phyloP scores from a whole-genome alignment of 2,329 filamentous ascomycete genomes.

The Aspergillus versicolor region DNA sequence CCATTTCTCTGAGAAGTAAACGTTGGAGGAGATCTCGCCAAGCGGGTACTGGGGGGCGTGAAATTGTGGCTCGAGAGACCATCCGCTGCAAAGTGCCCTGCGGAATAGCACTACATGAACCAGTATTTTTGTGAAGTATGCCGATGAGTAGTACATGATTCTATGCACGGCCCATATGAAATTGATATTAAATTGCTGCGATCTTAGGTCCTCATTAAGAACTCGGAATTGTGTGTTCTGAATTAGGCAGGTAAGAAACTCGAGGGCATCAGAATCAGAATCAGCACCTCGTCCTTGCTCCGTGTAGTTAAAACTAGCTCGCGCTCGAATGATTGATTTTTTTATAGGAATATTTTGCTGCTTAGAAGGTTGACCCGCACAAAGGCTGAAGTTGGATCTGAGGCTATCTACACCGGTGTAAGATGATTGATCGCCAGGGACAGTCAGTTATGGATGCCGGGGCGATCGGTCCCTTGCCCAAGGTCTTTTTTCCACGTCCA shows the following conservation, averaged over 20 bases:
- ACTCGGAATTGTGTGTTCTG: conserved; percentile 6
- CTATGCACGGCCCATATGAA: neutral
- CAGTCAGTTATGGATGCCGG: no score
- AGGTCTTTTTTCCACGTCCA: no score
- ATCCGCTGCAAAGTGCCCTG: neutral
- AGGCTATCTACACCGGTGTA: no score
- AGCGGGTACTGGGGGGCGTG: conserved; percentile 11
- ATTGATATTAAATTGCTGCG: neutral
- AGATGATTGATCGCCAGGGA: no score
- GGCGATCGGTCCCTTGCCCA: no score
- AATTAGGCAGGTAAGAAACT: neutral
- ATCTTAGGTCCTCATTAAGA: neutral
- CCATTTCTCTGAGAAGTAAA: conserved; percentile 42
- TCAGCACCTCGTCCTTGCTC: no score
- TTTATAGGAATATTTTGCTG: no score
- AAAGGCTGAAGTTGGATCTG: no score
- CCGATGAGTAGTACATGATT: neutral
- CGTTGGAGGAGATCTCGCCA: neutral
- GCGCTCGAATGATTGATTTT: no score
- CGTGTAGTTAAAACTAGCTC: no score
- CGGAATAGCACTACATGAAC: neutral
- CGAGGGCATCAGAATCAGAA: no score
- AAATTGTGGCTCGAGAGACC: neutral
- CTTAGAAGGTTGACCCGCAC: no score
- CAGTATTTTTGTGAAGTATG: neutral